Base-by-base conservation (phyloP, 768 basidiomycete species). In the Tylopilus sp. region DNA sequence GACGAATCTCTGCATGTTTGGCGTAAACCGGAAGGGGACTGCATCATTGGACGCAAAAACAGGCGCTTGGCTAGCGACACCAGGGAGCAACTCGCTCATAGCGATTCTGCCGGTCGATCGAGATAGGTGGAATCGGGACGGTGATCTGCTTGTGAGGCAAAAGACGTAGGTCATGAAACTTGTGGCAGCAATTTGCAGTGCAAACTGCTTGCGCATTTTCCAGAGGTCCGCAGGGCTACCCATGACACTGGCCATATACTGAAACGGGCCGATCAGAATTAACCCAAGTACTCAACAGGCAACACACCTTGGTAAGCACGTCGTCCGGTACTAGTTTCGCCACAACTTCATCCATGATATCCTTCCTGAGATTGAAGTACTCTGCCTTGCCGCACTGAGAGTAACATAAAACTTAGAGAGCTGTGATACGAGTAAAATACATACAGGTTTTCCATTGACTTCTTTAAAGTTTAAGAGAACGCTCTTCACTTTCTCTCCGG, bases 181-280 rank as follows among this genome's bases (percentile, higher is more conserved):
- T 39, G 82, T 83, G 1, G 89, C 80, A 6, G 97, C 92, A 33
- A 93, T 75, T 64, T 98, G 95, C 36, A 88, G 68, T 9, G 95
- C 86, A 69, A 98, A 97, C 70, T 98, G 95, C 72, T 97, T 98
- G 53, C 97, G 84, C 83, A 98, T 93, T 53, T 90, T 80, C 95
- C 95, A 99, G 3, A 98, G 77, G 60, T 94, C 91, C 50, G 82
- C 81, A 5, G 95, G 83, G 2, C 79, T 80, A 41, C 78, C 73
- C 91, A 98, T 95, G 21, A 88, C 86, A 30, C 80, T 81, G 36
- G 83, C 76, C 88, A 99, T 91, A 67, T 94, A 98, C 97, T 99
- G 49, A 2, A 41, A 50, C 33, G 41, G 31, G 3, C 44, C 47
- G 42, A 22, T 55, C 23, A 47, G 42, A 39, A 31, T 36, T 20